Evolutionary conservation across 2,329 filamentous ascomycete genomes (phyloP).

Genomic region (Botryotinia calthae): DNA sequence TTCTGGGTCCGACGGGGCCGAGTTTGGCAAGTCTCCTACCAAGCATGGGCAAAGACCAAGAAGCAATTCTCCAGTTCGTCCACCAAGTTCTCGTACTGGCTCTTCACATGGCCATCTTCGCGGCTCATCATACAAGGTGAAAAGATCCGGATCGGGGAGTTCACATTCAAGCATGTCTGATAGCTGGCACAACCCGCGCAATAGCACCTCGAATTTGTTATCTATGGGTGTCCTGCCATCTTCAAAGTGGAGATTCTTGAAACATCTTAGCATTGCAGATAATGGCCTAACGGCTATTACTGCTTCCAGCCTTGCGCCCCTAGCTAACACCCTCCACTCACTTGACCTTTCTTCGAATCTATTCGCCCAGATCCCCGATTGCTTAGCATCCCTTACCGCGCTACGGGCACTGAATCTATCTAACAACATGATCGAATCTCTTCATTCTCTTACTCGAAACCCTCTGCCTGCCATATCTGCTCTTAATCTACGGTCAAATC

Average conservation of each 20-base stretch:
- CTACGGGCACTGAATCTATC: conserved; percentile 92
- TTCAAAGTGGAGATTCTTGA: conserved; percentile 92
- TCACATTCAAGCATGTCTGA: conserved; percentile 78
- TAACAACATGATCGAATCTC: conserved; percentile 94
- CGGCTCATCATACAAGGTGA: conserved; percentile 65
- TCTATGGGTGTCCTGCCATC: conserved; percentile 69
- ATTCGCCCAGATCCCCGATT: conserved; percentile 92
- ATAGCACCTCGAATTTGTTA: conserved; percentile 77
- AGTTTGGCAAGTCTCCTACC: conserved; percentile 29
- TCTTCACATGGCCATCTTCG: conserved; percentile 58
- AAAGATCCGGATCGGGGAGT: conserved; percentile 86
- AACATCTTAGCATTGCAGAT: conserved; percentile 87
- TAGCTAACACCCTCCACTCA: conserved; percentile 86
- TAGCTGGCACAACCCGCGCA: conserved; percentile 60
- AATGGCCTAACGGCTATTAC: conserved; percentile 83
- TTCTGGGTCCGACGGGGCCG: conserved; percentile 36
- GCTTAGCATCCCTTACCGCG: conserved; percentile 77
- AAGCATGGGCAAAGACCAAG: conserved; percentile 50
- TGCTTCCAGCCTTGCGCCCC: conserved; percentile 70
- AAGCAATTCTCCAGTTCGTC: conserved; percentile 79
- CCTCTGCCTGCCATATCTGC: conserved; percentile 91
- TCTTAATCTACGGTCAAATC: conserved; percentile 85
- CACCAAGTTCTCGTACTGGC: conserved; percentile 69
- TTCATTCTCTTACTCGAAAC: conserved; percentile 81
- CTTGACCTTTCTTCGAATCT: conserved; percentile 90